Evolutionary conservation across 202 grass and related monocot species (phyloP), one percentile per base, ranked within the genome.

Genomic region (Dendrocalamus latiflorus): DNA sequence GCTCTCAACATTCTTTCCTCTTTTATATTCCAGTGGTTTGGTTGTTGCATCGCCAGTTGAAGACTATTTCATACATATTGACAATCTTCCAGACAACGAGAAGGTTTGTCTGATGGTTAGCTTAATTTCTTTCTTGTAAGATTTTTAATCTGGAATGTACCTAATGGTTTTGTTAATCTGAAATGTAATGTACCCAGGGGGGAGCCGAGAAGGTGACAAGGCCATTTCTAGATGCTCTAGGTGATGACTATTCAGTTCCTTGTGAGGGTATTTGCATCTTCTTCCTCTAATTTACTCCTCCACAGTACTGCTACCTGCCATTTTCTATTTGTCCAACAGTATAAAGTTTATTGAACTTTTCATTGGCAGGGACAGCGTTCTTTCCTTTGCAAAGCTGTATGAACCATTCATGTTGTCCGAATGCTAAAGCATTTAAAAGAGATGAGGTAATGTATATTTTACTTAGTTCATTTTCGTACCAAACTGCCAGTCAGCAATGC

Each of bases 391-490:
- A 98, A 79, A 98, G 96, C 70, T 98, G 93, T 56, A 95, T 98
- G 96, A 98, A 98, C 17, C 96, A 98, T 66, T 98, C 93, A 12
- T 98, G 93, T 62, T 90, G 91, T 80, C 96, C 96, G 78, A 98
- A 93, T 82, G 91, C 93, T 38, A 95, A 90, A 93, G 96, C 93
- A 81, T 95, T 94, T 84, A 95, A 96, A 87, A 96, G 96, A 66
- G 96, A 99, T 3, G 87, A 92, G 93, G 89, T 94, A 79, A 47
- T 9, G 17, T 58, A 11, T 60, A 83, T 72, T 18, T 38, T 25
- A 61, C 49, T 49, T 16, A 24, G 6, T 63, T 47, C 70, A 64
- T 77, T 77, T 59, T 26, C 33, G 10, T 12, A 44, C 61, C 84
- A 56, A 75, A 70, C 72, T 83, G 50, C 39, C 25, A 24, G 39